phyloP scores from a whole-genome alignment of 129 eudicot genomes.

The Cynara cardunculus region DNA sequence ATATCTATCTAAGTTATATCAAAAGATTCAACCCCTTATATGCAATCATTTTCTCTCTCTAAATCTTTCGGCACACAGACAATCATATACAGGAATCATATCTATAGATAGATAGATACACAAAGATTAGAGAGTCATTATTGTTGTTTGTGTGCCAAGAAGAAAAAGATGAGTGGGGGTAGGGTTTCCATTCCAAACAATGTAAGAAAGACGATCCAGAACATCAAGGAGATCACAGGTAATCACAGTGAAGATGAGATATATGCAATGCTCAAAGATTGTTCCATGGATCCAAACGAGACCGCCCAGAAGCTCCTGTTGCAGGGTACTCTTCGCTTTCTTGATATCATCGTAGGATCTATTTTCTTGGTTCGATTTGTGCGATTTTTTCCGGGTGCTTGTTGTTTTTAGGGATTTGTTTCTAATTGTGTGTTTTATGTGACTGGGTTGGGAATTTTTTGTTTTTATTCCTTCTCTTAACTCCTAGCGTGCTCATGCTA shows the following conservation, averaged over 20 bases:
- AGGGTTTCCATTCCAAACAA: conserved; percentile 70
- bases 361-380: background rate
- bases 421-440: conserved; percentile 11
- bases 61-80: conserved; percentile 7
- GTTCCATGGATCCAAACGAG: conserved; percentile 95
- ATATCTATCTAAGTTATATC: background rate
- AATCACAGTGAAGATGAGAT: conserved; percentile 86
- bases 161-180: conserved; percentile 44
- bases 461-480: background rate
- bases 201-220: conserved; percentile 68
- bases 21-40: background rate
- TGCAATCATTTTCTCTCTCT: conserved; percentile 16
- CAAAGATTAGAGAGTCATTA: conserved; percentile 13
- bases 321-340: conserved; percentile 44
- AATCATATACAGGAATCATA: background rate
- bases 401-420: conserved; percentile 20
- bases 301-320: conserved; percentile 71
- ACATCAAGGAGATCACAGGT: conserved; percentile 84
- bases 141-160: background rate
- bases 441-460: background rate
- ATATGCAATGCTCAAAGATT: conserved; percentile 78
- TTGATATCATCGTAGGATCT: conserved; percentile 16
- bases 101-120: background rate
- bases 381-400: background rate
- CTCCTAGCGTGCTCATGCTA: background rate